phyloP scores from a whole-genome alignment of 2,329 filamentous ascomycete species.

The Arthrobotrys entomopaga region DNA sequence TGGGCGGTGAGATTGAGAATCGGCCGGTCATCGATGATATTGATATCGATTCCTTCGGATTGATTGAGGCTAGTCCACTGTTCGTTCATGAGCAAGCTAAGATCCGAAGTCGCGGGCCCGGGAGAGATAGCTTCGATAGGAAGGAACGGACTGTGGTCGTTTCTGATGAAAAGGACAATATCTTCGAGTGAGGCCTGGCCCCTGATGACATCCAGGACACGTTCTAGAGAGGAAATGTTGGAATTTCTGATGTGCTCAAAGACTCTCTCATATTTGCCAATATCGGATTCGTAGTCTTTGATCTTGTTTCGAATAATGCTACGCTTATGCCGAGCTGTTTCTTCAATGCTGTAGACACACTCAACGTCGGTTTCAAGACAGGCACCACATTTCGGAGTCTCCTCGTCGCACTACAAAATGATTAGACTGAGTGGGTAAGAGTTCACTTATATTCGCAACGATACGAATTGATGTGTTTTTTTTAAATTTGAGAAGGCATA shows the following conservation, averaged over 20 bases:
- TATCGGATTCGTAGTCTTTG: slow-evolving; percentile 47
- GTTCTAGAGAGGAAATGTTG: slow-evolving; percentile 27
- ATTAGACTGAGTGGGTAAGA: neutral
- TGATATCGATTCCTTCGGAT: slow-evolving; percentile 9
- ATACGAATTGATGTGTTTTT: too few relatives aligned
- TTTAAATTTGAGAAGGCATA: too few relatives aligned
- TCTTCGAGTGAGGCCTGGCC: slow-evolving; percentile 42
- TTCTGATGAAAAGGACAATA: slow-evolving; percentile 44
- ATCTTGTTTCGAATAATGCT: slow-evolving; percentile 29
- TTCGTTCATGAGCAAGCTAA: slow-evolving; percentile 48
- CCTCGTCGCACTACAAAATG: slow-evolving; percentile 38
- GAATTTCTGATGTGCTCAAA: slow-evolving; percentile 40
- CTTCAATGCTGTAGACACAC: slow-evolving; percentile 37
- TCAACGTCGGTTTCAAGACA: slow-evolving; percentile 36
- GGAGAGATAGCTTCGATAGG: slow-evolving; percentile 44
- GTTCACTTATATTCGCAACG: too few relatives aligned
- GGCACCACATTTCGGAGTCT: slow-evolving; percentile 25
- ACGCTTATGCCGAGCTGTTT: slow-evolving; percentile 28
- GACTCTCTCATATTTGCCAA: slow-evolving; percentile 42
- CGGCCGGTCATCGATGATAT: slow-evolving; percentile 31
- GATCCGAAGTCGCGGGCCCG: slow-evolving; percentile 22
- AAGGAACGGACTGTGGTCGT: slow-evolving; percentile 25
- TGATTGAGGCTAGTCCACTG: slow-evolving; percentile 17
- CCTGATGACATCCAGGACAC: slow-evolving; percentile 37
- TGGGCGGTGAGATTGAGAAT: slow-evolving; percentile 29